Conservation (phyloP, 495 filamentous ascomycete genomes). For the Immersiella caudata region DNA sequence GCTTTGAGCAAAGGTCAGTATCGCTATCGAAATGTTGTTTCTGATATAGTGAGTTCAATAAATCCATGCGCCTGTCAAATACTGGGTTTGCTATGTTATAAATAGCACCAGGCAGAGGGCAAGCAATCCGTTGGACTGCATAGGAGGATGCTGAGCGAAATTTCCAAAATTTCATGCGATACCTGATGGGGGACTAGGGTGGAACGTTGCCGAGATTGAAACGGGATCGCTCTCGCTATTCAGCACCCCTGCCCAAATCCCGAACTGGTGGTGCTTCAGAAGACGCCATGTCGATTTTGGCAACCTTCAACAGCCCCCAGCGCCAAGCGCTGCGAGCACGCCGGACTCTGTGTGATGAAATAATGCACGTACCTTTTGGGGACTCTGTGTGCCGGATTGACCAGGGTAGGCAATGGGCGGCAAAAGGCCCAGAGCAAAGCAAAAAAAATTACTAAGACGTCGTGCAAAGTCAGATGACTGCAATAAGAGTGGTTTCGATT, state of each 20-base stretch:
- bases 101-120: constrained; percentile 26
- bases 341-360: constrained; percentile 19
- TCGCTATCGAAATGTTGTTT: constrained; percentile 11
- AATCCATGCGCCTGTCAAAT: constrained; percentile 19
- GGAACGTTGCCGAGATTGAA: constrained; percentile 49
- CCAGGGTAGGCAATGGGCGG: not conserved
- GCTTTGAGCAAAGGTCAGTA: constrained; percentile 1
- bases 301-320: constrained; percentile 5
- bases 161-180: constrained; percentile 41
- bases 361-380: constrained; percentile 21
- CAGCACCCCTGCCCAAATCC: constrained; percentile 31
- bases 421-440: not conserved
- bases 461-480: constrained; percentile 7
- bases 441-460: not conserved
- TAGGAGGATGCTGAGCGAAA: constrained; percentile 32
- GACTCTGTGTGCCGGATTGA: not conserved
- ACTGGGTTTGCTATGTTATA: constrained; percentile 27
- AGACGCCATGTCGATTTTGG: constrained; percentile 25
- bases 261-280: constrained; percentile 29
- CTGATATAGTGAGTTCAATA: constrained; percentile 10
- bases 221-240: constrained; percentile 38
- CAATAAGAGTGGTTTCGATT: not conserved
- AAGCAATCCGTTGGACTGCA: constrained; percentile 19
- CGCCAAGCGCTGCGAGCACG: constrained; percentile 24
- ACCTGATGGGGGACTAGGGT: constrained; percentile 41